Percentiles rank a stretch among this genome's conserved stretches.
These are phyloP conservation scores for Alloascoidea hylecoeti DNA, from an alignment of 805 yeast species.

Conservation along the genomic window DNA sequence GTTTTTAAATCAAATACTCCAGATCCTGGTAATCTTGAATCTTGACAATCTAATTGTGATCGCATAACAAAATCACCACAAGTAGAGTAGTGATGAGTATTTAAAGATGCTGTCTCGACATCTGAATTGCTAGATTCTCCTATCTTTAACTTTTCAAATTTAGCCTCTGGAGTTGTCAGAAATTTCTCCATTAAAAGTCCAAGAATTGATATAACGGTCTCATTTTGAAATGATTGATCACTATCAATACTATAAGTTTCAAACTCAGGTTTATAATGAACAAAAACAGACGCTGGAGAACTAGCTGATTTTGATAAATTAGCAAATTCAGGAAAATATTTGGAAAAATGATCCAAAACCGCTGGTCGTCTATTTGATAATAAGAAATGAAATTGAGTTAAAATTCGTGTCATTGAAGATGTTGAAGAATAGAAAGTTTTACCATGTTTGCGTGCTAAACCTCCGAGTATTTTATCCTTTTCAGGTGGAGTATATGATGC, in stretches of 20 bases:
- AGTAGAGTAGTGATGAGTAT: slow-evolving; percentile 60
- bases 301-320: slow-evolving; percentile 29
- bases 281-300: slow-evolving; percentile 41
- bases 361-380: slow-evolving; percentile 47
- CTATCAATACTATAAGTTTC: slow-evolving; percentile 50
- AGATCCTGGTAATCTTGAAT: slow-evolving; percentile 66
- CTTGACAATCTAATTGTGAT: slow-evolving; percentile 82
- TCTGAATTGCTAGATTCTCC: slow-evolving; percentile 7
- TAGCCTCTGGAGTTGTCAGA: slow-evolving; percentile 44
- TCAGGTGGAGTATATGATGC: slow-evolving; percentile 52
- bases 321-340: slow-evolving; percentile 19
- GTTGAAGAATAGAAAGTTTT: slow-evolving; percentile 60
- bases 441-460: slow-evolving; percentile 25
- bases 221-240: slow-evolving; percentile 55
- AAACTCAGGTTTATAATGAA: slow-evolving; percentile 27
- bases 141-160: slow-evolving; percentile 28
- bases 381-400: slow-evolving; percentile 62
- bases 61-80: slow-evolving; percentile 63
- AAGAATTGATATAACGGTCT: slow-evolving; percentile 51
- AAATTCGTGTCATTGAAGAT: slow-evolving; percentile 68
- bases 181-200: slow-evolving; percentile 74
- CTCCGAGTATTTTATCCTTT: slow-evolving; percentile 38
- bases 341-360: slow-evolving; percentile 29
- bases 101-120: slow-evolving; percentile 4
- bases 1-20: slow-evolving; percentile 91